Evolutionary conservation across 2,329 filamentous ascomycete species (phyloP), one percentile per base, ranked within the genome.

Genomic region (Fusarium sp.): DNA sequence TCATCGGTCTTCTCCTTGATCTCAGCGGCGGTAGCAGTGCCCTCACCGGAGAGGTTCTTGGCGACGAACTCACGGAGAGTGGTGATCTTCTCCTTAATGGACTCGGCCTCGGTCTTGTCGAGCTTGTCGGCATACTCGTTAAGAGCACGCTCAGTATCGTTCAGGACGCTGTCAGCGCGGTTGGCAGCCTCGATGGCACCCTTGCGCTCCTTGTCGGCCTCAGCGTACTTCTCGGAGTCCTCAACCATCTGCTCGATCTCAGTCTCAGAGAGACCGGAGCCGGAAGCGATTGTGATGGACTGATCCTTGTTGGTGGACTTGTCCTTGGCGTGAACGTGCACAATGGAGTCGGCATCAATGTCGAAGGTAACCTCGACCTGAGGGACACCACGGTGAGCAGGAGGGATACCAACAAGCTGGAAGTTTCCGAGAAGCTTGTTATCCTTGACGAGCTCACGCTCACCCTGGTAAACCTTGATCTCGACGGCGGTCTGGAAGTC

Each of bases 251-350:
- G 90, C 86, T 97, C 89, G 72, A 99, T 99, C 87, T 99, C 95
- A 57, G 87, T 82, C 67, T 99, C 94, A 47, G 93, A 97, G 60
- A 98, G 92, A 89, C 96, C 95, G 71, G 95, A 98, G 81, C 95
- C 96, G 62, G 94, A 97, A 57, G 95, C 94, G 80, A 99, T 97
- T 80, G 95, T 98, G 84, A 99, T 98, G 67, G 94, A 97, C 87
- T 99, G 95, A 80, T 98, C 95, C 90, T 97, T 98, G 90, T 93
- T 93, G 84, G 94, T 98, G 75, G 94, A 95, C 91, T 98, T 97
- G 86, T 98, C 95, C 88, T 97, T 97, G 82, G 95, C 95, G 81
- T 96, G 92, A 70, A 98, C 95, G 86, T 97, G 94, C 75, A 98
- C 94, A 75, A 98, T 97, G 19, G 94, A 97, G 82, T 98, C 94